These are phyloP conservation scores for Metarhizium sp. DNA, from an alignment of 2,329 filamentous ascomycete species.

Conservation along the genomic window DNA sequence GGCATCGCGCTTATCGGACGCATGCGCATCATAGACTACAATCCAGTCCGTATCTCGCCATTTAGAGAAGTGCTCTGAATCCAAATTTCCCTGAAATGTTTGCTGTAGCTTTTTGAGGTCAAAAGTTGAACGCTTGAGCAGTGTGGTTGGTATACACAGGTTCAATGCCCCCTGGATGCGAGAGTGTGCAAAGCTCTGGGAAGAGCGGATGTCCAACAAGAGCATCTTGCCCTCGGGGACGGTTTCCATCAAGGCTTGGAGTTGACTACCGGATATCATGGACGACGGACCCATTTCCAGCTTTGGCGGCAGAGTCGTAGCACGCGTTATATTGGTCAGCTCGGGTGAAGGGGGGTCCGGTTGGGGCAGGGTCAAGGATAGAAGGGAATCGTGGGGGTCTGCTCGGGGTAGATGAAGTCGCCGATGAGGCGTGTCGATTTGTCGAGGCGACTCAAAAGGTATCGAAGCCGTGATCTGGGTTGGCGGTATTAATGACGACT, in stretches of 20 bases:
- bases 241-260: conserved; percentile 46
- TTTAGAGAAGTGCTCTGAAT: conserved; percentile 62
- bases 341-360: conserved; percentile 27
- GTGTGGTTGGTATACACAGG: conserved; percentile 87
- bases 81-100: conserved; percentile 66
- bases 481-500: conserved; percentile 32
- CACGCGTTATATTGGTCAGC: conserved; percentile 18
- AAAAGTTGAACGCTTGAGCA: conserved; percentile 85
- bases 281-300: conserved; percentile 36
- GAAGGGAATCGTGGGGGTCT: conserved; percentile 42
- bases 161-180: conserved; percentile 77
- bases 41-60: conserved; percentile 72
- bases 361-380: conserved; percentile 43
- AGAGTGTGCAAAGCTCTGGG: conserved; percentile 68
- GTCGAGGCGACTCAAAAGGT: conserved; percentile 29
- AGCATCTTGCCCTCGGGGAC: conserved; percentile 40
- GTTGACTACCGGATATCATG: conserved; percentile 43
- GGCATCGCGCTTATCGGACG: conserved; percentile 71
- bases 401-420: conserved; percentile 27
- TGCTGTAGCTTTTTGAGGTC: conserved; percentile 80
- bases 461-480: conserved; percentile 31
- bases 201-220: conserved; percentile 77
- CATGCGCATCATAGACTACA: conserved; percentile 77
- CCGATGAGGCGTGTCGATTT: conserved; percentile 17
- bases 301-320: conserved; percentile 44